Conservation (phyloP, 2,329 filamentous ascomycete genomes). For the Teratosphaeria viscida region DNA sequence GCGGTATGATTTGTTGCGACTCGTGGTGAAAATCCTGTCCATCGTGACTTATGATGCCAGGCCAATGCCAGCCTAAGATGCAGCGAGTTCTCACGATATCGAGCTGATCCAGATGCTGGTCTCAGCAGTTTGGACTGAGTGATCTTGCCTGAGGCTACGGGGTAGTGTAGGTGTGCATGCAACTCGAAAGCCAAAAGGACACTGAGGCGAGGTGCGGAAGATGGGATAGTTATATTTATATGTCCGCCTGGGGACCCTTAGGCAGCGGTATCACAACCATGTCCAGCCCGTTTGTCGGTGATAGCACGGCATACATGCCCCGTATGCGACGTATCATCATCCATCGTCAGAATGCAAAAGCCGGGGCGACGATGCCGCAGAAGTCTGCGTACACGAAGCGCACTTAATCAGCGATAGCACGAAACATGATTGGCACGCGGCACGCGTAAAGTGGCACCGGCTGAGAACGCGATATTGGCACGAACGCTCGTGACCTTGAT, state of each 20-base stretch:
- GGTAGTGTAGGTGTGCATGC: neutral
- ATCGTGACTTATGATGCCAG: neutral
- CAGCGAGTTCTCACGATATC: neutral
- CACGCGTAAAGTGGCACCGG: neutral
- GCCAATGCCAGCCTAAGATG: neutral
- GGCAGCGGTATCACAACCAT: neutral
- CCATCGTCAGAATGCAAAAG: neutral
- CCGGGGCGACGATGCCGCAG: neutral
- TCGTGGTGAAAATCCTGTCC: conserved; percentile 19
- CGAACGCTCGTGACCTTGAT: neutral
- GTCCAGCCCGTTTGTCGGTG: neutral
- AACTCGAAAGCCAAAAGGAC: neutral
- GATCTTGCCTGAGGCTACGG: neutral
- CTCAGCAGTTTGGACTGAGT: neutral
- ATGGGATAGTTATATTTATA: neutral
- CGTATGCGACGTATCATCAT: neutral
- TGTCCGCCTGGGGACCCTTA: conserved; percentile 2
- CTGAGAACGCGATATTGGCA: neutral
- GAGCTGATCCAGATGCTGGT: neutral
- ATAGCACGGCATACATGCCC: neutral
- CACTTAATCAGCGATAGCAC: neutral
- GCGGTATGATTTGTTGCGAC: conserved; percentile 22
- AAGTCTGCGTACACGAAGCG: neutral
- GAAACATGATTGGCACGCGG: neutral
- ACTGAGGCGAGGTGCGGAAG: neutral